Conservation (phyloP, 129 eudicot genomes). For the Chrysanthemum lavandulifolium region DNA sequence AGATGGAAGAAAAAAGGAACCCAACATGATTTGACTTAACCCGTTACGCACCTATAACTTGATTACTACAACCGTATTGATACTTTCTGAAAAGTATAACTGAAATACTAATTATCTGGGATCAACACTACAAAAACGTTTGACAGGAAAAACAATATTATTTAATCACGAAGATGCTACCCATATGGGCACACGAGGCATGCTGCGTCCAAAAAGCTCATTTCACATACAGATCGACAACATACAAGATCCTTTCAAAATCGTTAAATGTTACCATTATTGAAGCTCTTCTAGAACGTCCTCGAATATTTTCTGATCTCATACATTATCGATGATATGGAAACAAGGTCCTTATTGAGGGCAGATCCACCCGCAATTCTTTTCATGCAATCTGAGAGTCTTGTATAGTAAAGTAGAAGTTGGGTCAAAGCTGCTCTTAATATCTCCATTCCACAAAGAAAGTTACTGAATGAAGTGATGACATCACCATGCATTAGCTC, state of each 20-base stretch:
- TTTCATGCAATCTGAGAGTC: conserved; percentile 86
- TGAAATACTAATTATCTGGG: not conserved
- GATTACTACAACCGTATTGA: not conserved
- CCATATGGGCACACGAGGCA: not conserved
- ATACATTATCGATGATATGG: conserved; percentile 78
- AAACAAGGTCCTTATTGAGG: conserved; percentile 81
- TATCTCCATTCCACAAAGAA: conserved; percentile 96
- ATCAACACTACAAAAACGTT: not conserved
- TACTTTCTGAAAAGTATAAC: not conserved
- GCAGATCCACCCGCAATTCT: conserved; percentile 70
- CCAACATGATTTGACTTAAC: too few species aligned
- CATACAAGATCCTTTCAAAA: not conserved
- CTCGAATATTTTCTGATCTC: conserved; percentile 90
- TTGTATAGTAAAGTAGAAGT: conserved; percentile 85
- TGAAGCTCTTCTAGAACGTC: conserved; percentile 48
- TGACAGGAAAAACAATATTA: not conserved
- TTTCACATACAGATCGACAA: conserved; percentile 1
- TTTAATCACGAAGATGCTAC: not conserved
- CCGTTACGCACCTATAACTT: not conserved
- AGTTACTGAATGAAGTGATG: conserved; percentile 91
- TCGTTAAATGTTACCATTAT: not conserved
- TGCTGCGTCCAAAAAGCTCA: not conserved
- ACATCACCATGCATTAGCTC: conserved; percentile 97
- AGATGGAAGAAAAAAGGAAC: too few species aligned
- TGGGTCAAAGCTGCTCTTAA: conserved; percentile 91